A percentile compares a stretch with the other conserved stretches of the same genome.
These are phyloP conservation scores for Ploettnerulaceae sp. DNA, from an alignment of 2,329 filamentous ascomycete species.

Conservation along the genomic window DNA sequence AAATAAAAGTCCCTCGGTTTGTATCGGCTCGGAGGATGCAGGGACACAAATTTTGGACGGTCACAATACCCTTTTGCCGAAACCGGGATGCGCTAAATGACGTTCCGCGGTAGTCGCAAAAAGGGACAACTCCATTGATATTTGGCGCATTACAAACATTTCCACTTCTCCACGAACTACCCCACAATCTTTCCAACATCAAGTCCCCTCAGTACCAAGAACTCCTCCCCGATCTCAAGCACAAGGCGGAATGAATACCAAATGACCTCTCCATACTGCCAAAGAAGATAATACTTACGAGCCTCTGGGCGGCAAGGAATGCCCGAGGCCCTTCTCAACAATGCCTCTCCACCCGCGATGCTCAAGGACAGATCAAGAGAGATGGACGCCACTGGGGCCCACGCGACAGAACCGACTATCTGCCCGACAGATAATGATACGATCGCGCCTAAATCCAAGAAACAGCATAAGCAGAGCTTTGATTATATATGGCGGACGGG, in stretches of 20 bases:
- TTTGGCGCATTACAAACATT: slow-evolving; percentile 6
- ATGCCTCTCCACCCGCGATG: slow-evolving; percentile 49
- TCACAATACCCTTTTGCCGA: not conserved
- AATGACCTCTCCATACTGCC: slow-evolving; percentile 7
- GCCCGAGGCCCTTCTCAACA: slow-evolving; percentile 50
- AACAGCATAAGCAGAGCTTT: slow-evolving; percentile 63
- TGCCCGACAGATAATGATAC: slow-evolving; percentile 49
- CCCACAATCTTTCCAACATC: not conserved
- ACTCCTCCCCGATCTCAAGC: not conserved
- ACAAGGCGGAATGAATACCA: slow-evolving; percentile 12
- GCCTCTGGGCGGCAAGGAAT: slow-evolving; percentile 41
- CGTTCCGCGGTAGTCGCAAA: slow-evolving; percentile 13
- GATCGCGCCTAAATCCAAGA: slow-evolving; percentile 41
- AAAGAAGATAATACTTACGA: slow-evolving; percentile 12
- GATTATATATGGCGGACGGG: slow-evolving; percentile 83
- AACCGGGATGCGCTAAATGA: slow-evolving; percentile 11
- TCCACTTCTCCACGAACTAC: slow-evolving; percentile 3
- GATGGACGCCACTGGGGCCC: slow-evolving; percentile 32
- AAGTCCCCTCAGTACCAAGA: not conserved
- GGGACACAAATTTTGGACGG: not conserved
- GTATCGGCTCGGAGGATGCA: not conserved
- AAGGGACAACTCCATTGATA: not conserved
- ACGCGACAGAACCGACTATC: slow-evolving; percentile 37
- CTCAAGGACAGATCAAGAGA: slow-evolving; percentile 38
- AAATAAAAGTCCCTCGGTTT: slow-evolving; percentile 2